phyloP scores from a whole-genome alignment of 495 filamentous ascomycete species.

The Talaromyces stipitatus region DNA sequence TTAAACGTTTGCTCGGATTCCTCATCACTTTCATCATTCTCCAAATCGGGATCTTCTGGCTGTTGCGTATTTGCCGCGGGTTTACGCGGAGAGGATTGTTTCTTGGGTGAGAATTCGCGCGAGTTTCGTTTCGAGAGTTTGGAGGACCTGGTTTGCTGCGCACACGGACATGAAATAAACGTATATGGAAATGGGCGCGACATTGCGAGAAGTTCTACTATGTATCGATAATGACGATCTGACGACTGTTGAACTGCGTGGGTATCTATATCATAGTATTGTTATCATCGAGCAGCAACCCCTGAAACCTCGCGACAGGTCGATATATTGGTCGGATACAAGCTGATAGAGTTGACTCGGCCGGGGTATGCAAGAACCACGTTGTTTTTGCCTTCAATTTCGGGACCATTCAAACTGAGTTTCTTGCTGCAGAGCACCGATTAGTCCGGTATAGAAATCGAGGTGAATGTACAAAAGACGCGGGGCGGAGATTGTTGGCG shows the following conservation, averaged over 20 bases:
- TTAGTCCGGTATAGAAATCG: background rate
- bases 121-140: conserved; percentile 32
- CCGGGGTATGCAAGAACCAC: no score
- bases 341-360: background rate
- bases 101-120: conserved; percentile 31
- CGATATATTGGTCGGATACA: background rate
- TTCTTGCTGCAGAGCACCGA: background rate
- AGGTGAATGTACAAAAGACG: background rate
- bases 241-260: background rate
- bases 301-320: background rate
- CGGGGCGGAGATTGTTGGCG: background rate
- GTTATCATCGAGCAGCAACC: background rate
- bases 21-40: conserved; percentile 41
- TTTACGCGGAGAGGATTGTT: conserved; percentile 19
- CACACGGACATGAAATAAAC: conserved; percentile 88
- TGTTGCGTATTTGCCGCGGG: background rate
- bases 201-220: conserved; percentile 37
- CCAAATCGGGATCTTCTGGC: background rate
- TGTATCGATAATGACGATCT: background rate
- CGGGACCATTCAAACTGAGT: background rate
- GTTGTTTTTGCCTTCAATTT: background rate
- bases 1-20: conserved; percentile 80
- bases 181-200: conserved; percentile 77
- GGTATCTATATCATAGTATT: background rate
- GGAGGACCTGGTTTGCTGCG: conserved; percentile 43